Percentiles rank a stretch among this genome's conserved stretches.
These are phyloP conservation scores for Thinopyrum obtusiflorum DNA, from an alignment of 202 grass and related monocot species.

Conservation along the genomic window DNA sequence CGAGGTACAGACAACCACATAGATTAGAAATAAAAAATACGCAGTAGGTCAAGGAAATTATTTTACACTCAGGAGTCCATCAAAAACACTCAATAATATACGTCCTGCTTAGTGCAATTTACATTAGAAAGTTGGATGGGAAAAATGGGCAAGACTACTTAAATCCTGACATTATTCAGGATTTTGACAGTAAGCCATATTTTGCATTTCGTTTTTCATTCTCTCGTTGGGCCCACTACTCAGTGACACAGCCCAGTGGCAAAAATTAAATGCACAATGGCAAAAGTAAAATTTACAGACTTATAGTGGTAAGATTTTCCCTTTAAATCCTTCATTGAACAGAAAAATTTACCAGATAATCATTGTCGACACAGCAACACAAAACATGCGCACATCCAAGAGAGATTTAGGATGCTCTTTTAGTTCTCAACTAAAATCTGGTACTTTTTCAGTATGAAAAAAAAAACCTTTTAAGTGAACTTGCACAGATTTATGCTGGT, in stretches of 20 bases:
- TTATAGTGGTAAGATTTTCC: neutral
- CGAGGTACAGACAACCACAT: slow-evolving; percentile 16
- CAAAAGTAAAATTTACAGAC: neutral
- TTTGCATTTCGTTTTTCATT: neutral
- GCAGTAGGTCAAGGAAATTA: neutral
- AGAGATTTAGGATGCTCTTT: neutral
- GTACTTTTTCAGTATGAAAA: neutral
- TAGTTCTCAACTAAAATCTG: neutral
- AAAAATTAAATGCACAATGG: neutral
- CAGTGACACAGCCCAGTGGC: neutral
- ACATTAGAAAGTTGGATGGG: neutral
- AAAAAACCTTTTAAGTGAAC: neutral
- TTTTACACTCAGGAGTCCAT: neutral
- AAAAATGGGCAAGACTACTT: neutral
- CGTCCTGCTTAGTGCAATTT: neutral
- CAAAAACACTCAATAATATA: neutral
- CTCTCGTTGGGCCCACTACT: neutral
- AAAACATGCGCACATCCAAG: neutral
- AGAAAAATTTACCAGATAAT: neutral
- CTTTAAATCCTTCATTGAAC: neutral
- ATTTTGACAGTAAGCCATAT: neutral
- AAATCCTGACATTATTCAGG: neutral
- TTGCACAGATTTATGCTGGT: neutral
- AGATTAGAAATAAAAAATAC: slow-evolving; percentile 25
- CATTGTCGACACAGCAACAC: neutral